Evolutionary conservation across 1,139 yeast genomes (phyloP), one percentile per base, ranked within the genome.

Genomic region (Nakaseomyces delphensis): DNA sequence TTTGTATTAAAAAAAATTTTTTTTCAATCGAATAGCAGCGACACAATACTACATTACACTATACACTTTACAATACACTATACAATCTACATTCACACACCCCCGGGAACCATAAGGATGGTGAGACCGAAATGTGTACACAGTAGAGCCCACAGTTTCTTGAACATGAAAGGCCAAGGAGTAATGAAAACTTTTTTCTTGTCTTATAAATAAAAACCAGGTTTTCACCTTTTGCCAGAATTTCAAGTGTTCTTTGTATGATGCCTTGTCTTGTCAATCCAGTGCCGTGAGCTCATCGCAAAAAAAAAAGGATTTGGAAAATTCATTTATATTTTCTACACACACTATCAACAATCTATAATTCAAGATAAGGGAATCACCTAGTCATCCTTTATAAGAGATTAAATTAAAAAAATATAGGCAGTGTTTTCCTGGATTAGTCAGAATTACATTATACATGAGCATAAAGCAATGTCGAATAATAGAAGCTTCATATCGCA

Each of bases 401-500:
- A n/a, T n/a, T n/a, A n/a, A n/a, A n/a, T n/a, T n/a, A n/a, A n/a
- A n/a, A n/a, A n/a, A n/a, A n/a, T n/a, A n/a, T n/a, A n/a, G n/a
- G n/a, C n/a, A n/a, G n/a, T n/a, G n/a, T n/a, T n/a, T n/a, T n/a
- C n/a, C n/a, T n/a, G n/a, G n/a, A n/a, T n/a, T n/a, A n/a, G n/a
- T n/a, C n/a, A 25, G 11, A 25, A 25, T 21, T 21, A 21, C 24
- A 21, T 2, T 21, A 18, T 31, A 31, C 23, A 31, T 20, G 37
- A 37, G 20, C n/a, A 24, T 18, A 36, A 14, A 36, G 25, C 35
- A 10, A 53, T 53, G 56, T 32, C 51, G 8, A 50, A 48, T 25
- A 42, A 42, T 9, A 50, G 39, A 23, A 39, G 47, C 4, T 55
- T 55, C 39, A 43, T 53, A 2, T 53, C 60, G 9, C 60, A 55